Evolutionary conservation across 306 rosid genomes (phyloP).

Genomic region (Cucurbita ficifolia): DNA sequence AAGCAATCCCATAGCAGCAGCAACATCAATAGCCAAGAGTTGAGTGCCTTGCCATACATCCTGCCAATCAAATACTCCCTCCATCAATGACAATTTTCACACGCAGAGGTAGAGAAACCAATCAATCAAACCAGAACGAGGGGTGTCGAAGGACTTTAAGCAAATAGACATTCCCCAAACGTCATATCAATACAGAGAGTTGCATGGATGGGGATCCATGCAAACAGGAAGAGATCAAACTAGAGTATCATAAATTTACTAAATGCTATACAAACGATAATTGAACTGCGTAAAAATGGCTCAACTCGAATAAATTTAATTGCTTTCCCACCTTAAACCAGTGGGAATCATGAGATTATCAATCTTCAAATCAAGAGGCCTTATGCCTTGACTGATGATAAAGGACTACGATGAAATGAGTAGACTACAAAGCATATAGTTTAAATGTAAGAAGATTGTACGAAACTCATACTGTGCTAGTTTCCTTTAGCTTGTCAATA

Average conservation of each 20-base stretch:
- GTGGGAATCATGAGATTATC: background rate
- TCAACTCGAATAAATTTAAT: background rate
- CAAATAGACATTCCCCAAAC: background rate
- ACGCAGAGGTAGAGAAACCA: background rate
- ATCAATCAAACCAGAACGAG: background rate
- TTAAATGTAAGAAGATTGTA: slow-evolving; percentile 1
- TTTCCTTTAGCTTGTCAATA: slow-evolving; percentile 59
- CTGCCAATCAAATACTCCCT: slow-evolving; percentile 22
- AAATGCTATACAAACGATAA: background rate
- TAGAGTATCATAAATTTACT: background rate
- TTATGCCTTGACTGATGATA: background rate
- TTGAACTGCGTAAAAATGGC: background rate
- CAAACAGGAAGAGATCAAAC: background rate
- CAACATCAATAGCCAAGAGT: slow-evolving; percentile 75
- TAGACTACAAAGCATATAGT: background rate
- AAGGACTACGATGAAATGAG: background rate
- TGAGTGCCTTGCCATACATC: slow-evolving; percentile 99
- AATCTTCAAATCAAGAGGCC: slow-evolving; percentile 1
- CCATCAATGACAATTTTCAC: background rate
- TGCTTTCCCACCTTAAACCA: background rate
- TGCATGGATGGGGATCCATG: too few relatives aligned
- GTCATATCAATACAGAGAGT: background rate
- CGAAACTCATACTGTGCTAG: slow-evolving; percentile 49
- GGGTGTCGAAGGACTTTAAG: background rate
- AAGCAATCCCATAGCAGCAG: slow-evolving; percentile 57